Percentiles rank a stretch among this genome's conserved stretches.
Evolutionary conservation across 257 asterid species (phyloP).

Genomic region (Leptodermis oblonga): DNA sequence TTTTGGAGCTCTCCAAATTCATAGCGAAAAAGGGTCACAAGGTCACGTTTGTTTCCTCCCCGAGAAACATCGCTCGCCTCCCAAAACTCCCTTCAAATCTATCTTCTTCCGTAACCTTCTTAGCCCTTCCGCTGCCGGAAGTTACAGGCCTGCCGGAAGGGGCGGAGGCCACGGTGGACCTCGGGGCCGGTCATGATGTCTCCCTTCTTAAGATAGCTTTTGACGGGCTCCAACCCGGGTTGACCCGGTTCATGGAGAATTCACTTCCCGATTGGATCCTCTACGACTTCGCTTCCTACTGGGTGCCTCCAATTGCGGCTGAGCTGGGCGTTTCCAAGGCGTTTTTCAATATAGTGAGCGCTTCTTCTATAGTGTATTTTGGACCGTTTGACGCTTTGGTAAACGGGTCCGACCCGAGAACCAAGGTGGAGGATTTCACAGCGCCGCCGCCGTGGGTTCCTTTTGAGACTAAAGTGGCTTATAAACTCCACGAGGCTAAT

Average conservation of each 20-base stretch:
- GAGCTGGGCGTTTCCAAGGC: slow-evolving; percentile 4
- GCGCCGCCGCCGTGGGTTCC: slow-evolving; percentile 27
- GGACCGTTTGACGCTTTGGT: slow-evolving; percentile 4
- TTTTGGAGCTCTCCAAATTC: slow-evolving; percentile 26
- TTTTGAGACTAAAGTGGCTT: slow-evolving; percentile 9
- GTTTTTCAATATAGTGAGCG: not conserved
- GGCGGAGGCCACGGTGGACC: slow-evolving; percentile 32
- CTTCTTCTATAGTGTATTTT: not conserved
- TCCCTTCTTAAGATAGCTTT: slow-evolving; percentile 26
- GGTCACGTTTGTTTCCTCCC: slow-evolving; percentile 26
- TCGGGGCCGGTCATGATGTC: not conserved
- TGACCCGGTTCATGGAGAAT: slow-evolving; percentile 12
- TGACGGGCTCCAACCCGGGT: slow-evolving; percentile 16
- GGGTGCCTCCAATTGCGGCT: slow-evolving; percentile 15
- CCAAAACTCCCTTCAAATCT: slow-evolving; percentile 22
- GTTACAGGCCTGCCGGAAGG: slow-evolving; percentile 19
- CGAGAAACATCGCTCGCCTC: slow-evolving; percentile 28
- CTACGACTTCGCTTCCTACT: slow-evolving; percentile 22
- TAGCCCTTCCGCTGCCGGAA: slow-evolving; percentile 21
- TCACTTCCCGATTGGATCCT: slow-evolving; percentile 22
- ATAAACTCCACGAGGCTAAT: slow-evolving; percentile 4
- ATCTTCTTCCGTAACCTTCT: slow-evolving; percentile 14
- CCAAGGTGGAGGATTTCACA: slow-evolving; percentile 5
- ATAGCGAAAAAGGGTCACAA: slow-evolving; percentile 29
- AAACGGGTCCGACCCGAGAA: not conserved